These are phyloP conservation scores for Trametes pubescens DNA, from an alignment of 1,284 basidiomycete species.

Conservation along the genomic window DNA sequence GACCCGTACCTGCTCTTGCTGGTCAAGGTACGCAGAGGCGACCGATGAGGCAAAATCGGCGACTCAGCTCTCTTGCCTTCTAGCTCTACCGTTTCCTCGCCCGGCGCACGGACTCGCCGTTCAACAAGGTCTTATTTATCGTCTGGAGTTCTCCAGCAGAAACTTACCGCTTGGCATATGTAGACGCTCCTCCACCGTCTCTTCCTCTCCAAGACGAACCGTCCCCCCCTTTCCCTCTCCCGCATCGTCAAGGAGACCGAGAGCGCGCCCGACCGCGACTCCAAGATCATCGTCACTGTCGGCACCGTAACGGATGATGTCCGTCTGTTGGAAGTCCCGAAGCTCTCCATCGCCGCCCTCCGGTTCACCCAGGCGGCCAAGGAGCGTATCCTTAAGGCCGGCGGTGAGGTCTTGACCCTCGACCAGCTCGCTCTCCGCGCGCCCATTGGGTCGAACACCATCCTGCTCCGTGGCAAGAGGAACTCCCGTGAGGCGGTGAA, in stretches of 20 bases:
- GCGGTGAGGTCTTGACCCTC: slow-evolving; percentile 94
- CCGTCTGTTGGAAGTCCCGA: slow-evolving; percentile 88
- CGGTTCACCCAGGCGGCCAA: slow-evolving; percentile 94
- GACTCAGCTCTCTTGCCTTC: background rate
- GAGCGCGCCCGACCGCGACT: slow-evolving; percentile 71
- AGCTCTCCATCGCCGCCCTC: slow-evolving; percentile 93
- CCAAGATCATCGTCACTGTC: slow-evolving; percentile 91
- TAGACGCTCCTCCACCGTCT: slow-evolving; percentile 95
- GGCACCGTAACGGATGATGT: slow-evolving; percentile 97
- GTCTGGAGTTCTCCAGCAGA: background rate
- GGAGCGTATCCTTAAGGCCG: slow-evolving; percentile 95
- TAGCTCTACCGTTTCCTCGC: slow-evolving; percentile 99
- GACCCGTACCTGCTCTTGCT: slow-evolving; percentile 98
- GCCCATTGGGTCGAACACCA: slow-evolving; percentile 95
- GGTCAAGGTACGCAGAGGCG: slow-evolving; percentile 80
- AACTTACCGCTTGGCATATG: slow-evolving; percentile 25
- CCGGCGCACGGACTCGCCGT: slow-evolving; percentile 93
- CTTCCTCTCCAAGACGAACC: slow-evolving; percentile 98
- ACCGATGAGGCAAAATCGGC: background rate
- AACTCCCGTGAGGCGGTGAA: slow-evolving; percentile 94
- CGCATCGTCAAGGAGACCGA: slow-evolving; percentile 86
- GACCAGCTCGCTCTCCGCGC: slow-evolving; percentile 96
- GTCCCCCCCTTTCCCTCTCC: slow-evolving; percentile 95
- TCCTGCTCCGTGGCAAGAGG: slow-evolving; percentile 92
- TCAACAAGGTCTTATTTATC: slow-evolving; percentile 86